Percentiles rank a stretch among this genome's conserved stretches.
Evolutionary conservation across 305 asterid genomes (phyloP).

Genomic region (Withania somnifera): DNA sequence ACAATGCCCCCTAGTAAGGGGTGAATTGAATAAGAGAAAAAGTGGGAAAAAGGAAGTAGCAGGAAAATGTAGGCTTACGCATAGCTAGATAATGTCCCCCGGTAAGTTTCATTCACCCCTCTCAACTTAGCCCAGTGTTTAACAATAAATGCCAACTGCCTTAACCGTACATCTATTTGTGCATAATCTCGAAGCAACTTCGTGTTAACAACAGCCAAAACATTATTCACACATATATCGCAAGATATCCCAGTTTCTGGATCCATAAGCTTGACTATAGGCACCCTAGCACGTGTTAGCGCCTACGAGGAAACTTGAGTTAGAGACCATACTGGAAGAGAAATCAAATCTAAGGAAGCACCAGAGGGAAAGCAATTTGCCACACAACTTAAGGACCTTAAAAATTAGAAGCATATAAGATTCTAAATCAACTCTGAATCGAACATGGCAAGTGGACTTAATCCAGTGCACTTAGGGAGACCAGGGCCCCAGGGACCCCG

Average conservation of each 20-base stretch:
- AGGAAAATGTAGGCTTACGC: constrained; percentile 49
- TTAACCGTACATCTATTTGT: constrained; percentile 63
- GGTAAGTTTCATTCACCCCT: constrained; percentile 84
- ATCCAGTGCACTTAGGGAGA: not conserved
- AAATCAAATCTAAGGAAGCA: not conserved
- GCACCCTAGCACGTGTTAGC: constrained; percentile 89
- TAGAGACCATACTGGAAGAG: not conserved
- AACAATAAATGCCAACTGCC: constrained; percentile 84
- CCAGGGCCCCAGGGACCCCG: not conserved
- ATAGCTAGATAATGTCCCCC: constrained; percentile 92
- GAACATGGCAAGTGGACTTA: not conserved
- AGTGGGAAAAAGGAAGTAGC: not conserved
- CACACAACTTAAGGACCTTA: not conserved
- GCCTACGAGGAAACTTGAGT: constrained; percentile 45
- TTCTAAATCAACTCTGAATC: not conserved
- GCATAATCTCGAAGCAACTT: constrained; percentile 86
- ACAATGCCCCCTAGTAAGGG: constrained; percentile 78
- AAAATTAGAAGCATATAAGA: not conserved
- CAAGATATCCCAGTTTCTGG: constrained; percentile 84
- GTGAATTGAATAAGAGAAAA: not conserved
- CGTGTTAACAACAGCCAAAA: constrained; percentile 85
- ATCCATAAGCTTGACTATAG: constrained; percentile 95
- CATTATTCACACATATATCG: constrained; percentile 84
- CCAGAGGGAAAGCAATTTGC: not conserved
- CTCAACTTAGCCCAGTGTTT: constrained; percentile 97